phyloP scores from a whole-genome alignment of 1,284 basidiomycete species.

The Moniliella sp. region DNA sequence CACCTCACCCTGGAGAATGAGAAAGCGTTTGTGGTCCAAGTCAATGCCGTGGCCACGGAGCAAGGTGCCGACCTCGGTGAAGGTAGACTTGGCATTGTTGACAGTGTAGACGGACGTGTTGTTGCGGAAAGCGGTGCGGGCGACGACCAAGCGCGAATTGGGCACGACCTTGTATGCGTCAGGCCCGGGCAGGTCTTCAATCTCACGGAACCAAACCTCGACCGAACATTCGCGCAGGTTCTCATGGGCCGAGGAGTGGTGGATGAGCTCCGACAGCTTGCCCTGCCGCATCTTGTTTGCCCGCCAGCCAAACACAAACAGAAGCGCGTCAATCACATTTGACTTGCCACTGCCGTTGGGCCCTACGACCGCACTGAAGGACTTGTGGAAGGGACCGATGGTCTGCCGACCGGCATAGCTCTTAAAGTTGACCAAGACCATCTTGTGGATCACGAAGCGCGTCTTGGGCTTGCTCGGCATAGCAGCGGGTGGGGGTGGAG shows the following conservation, averaged over 20 bases:
- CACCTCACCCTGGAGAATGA: slow-evolving; percentile 95
- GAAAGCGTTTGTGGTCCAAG: slow-evolving; percentile 90
- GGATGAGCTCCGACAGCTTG: slow-evolving; percentile 84
- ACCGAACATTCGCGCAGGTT: slow-evolving; percentile 65
- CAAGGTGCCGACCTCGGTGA: slow-evolving; percentile 68
- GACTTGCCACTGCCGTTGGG: slow-evolving; percentile 43
- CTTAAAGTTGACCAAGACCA: slow-evolving; percentile 88
- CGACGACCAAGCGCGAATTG: slow-evolving; percentile 59
- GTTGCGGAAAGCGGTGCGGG: slow-evolving; percentile 66
- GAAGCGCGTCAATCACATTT: slow-evolving; percentile 92
- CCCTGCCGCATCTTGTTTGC: slow-evolving; percentile 95
- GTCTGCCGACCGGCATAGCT: slow-evolving; percentile 87
- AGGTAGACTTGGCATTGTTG: slow-evolving; percentile 55
- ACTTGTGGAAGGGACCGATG: slow-evolving; percentile 98
- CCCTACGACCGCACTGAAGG: slow-evolving; percentile 92
- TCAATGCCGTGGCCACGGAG: slow-evolving; percentile 86
- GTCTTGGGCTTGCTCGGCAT: slow-evolving; percentile 46
- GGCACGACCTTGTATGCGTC: slow-evolving; percentile 68
- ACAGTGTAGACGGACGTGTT: slow-evolving; percentile 72
- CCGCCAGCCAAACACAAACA: slow-evolving; percentile 93
- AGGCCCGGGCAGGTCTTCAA: slow-evolving; percentile 72
- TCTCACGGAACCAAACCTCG: slow-evolving; percentile 84
- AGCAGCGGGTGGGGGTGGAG: no score
- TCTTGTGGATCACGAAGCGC: slow-evolving; percentile 79
- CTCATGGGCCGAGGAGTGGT: slow-evolving; percentile 45